Conservation (phyloP, 1,284 basidiomycete genomes). For the Papiliotrema nemorosa region DNA sequence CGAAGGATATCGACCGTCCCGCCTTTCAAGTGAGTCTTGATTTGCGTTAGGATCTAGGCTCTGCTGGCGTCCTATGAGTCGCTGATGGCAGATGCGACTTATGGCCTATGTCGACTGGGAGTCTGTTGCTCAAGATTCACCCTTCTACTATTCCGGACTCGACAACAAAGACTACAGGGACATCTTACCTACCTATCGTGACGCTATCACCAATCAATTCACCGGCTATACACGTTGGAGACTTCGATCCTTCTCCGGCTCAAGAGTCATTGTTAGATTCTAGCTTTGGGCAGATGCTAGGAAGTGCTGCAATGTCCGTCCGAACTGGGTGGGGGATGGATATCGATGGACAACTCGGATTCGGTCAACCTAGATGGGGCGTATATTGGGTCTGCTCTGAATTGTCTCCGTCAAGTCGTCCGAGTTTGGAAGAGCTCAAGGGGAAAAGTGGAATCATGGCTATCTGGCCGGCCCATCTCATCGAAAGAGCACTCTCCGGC, state of each 20-base stretch:
- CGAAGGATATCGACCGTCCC: neutral
- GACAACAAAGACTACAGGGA: neutral
- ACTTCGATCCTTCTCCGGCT: conserved; percentile 2
- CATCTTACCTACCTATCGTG: neutral
- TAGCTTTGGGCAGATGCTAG: neutral
- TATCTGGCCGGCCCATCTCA: neutral
- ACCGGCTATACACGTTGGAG: conserved; percentile 1
- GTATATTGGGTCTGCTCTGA: conserved; percentile 1
- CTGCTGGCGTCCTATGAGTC: no score
- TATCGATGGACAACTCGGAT: neutral
- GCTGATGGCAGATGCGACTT: conserved; percentile 5
- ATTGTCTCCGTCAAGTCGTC: neutral
- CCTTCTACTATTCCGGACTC: neutral
- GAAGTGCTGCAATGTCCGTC: neutral
- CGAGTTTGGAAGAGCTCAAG: neutral
- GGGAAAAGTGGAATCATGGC: neutral
- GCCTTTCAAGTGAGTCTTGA: conserved; percentile 2
- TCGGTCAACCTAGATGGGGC: neutral
- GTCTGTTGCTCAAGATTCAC: conserved; percentile 7
- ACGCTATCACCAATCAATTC: neutral
- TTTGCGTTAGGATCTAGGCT: no score
- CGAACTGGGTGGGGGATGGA: neutral
- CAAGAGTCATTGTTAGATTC: conserved; percentile 1
- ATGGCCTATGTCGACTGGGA: conserved; percentile 8
- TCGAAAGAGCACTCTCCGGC: neutral